Evolutionary conservation across 2,329 filamentous ascomycete genomes (phyloP).

Genomic region (Drechslerella coelobrocha): DNA sequence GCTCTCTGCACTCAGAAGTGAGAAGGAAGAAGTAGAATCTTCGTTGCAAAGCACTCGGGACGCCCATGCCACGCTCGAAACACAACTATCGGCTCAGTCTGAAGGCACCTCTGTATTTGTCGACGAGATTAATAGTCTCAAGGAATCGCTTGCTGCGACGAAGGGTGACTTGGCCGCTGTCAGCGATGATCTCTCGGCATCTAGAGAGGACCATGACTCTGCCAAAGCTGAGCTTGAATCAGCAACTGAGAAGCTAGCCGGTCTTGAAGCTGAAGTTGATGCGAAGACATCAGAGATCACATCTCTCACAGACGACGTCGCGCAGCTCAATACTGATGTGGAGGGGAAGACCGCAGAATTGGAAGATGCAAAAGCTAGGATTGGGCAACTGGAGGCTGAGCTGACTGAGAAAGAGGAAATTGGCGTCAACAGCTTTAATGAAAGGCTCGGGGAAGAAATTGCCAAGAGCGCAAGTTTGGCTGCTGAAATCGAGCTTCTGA

Average conservation of each 20-base stretch:
- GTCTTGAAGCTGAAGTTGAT: slow-evolving; percentile 26
- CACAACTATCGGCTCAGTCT: slow-evolving; percentile 44
- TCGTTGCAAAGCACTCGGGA: slow-evolving; percentile 38
- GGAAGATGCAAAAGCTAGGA: slow-evolving; percentile 12
- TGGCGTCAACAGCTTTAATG: slow-evolving; percentile 39
- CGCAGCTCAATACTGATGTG: slow-evolving; percentile 33
- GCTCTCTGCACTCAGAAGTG: slow-evolving; percentile 20
- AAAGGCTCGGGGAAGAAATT: slow-evolving; percentile 46
- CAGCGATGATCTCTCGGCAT: slow-evolving; percentile 19
- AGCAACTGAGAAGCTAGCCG: slow-evolving; percentile 26
- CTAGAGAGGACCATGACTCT: slow-evolving; percentile 14
- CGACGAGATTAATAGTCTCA: slow-evolving; percentile 42
- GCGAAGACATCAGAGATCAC: slow-evolving; percentile 30
- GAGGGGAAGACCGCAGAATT: slow-evolving; percentile 36
- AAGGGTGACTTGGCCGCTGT: slow-evolving; percentile 26
- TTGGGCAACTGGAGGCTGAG: slow-evolving; percentile 32
- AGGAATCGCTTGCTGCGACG: slow-evolving; percentile 23
- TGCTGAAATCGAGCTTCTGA: slow-evolving; percentile 43
- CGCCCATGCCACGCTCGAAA: slow-evolving; percentile 45
- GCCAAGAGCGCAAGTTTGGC: slow-evolving; percentile 38
- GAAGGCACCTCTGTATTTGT: slow-evolving; percentile 39
- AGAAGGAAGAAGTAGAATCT: slow-evolving; percentile 41
- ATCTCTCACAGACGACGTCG: slow-evolving; percentile 25
- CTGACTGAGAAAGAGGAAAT: slow-evolving; percentile 32
- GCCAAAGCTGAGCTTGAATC: slow-evolving; percentile 15